Conservation (phyloP, 2,329 filamentous ascomycete species). For the Xylaria sp. region DNA sequence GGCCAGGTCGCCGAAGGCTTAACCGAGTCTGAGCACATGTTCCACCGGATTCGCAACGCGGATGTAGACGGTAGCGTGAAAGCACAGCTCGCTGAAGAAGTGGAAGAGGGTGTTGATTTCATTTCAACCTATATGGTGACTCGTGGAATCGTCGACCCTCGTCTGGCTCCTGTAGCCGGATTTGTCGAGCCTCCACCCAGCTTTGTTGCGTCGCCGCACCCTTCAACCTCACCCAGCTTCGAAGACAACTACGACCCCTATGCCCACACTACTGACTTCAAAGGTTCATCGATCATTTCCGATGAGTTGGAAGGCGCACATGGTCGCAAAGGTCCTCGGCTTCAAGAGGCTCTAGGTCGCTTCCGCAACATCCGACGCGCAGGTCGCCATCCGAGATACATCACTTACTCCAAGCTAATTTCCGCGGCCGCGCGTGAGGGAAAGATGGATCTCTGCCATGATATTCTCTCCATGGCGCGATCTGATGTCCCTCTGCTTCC, state of each 20-base stretch:
- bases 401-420: conserved; percentile 96
- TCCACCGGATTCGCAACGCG: conserved; percentile 75
- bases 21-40: conserved; percentile 81
- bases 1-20: conserved; percentile 85
- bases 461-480: conserved; percentile 88
- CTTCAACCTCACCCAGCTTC: conserved; percentile 64
- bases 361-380: conserved; percentile 93
- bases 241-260: conserved; percentile 93
- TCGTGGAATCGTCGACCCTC: conserved; percentile 61
- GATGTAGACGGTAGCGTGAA: conserved; percentile 57
- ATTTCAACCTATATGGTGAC: conserved; percentile 64
- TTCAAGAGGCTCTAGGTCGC: conserved; percentile 80
- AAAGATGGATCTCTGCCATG: conserved; percentile 80
- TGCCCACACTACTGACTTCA: conserved; percentile 87
- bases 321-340: conserved; percentile 72
- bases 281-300: conserved; percentile 87
- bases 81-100: conserved; percentile 72
- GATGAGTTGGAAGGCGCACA: conserved; percentile 84
- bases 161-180: conserved; percentile 54
- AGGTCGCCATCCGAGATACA: conserved; percentile 91
- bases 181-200: conserved; percentile 51
- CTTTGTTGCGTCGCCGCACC: conserved; percentile 56
- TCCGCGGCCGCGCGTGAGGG: conserved; percentile 84
- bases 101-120: conserved; percentile 84
- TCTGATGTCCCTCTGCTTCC: conserved; percentile 83